Evolutionary conservation across 2,329 filamentous ascomycete genomes (phyloP).

Genomic region (Aureobasidium pullulans): DNA sequence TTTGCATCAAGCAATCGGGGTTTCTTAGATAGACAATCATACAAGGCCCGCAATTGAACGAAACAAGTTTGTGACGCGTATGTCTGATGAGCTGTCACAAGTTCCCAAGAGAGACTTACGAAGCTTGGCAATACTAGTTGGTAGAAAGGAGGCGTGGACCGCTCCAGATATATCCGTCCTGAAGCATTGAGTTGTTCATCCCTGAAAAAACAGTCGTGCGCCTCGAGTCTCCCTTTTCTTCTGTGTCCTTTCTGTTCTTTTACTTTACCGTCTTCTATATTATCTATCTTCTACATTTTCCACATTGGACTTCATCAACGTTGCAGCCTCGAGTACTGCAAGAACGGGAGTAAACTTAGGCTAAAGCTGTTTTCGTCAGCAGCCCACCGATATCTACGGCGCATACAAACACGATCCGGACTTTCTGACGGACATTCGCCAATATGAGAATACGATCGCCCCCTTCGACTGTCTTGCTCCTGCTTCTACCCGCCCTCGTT

Average conservation of each 20-base stretch:
- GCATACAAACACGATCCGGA: slow-evolving; percentile 2
- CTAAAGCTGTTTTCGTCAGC: slow-evolving; percentile 10
- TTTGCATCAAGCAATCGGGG: background rate
- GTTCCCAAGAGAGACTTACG: background rate
- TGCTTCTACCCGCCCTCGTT: slow-evolving; percentile 53
- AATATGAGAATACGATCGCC: slow-evolving; percentile 49
- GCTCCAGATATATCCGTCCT: slow-evolving; percentile 2
- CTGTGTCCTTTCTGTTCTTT: background rate
- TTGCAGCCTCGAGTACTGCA: slow-evolving; percentile 17
- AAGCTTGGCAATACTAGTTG: slow-evolving; percentile 2
- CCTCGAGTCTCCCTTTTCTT: background rate
- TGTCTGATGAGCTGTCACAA: background rate
- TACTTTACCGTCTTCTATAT: background rate
- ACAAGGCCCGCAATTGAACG: background rate
- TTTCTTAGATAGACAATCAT: background rate
- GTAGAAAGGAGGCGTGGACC: slow-evolving; percentile 6
- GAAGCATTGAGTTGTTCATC: slow-evolving; percentile 2
- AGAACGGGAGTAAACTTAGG: background rate
- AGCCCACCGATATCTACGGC: background rate
- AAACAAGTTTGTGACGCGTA: background rate
- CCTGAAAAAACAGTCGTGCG: slow-evolving; percentile 6
- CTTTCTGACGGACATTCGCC: background rate
- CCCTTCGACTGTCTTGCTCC: slow-evolving; percentile 49
- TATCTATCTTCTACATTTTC: background rate
- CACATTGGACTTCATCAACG: slow-evolving; percentile 9